Conservation (phyloP, 371 early-diverging fungal genomes). For the Synchytrium microbalum region DNA sequence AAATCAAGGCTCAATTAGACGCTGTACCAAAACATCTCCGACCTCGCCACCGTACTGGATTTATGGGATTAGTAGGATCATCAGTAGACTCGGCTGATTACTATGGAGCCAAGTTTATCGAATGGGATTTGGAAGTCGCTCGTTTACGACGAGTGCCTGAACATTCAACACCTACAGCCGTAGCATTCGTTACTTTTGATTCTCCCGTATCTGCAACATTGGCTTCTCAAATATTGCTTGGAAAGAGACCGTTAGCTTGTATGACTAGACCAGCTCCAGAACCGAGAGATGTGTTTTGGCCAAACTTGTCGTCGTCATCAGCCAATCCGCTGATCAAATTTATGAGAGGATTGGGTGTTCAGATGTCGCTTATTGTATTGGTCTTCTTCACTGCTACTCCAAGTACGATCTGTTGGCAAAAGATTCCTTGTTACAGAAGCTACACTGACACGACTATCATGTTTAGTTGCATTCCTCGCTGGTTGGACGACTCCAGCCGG, state of each 20-base stretch:
- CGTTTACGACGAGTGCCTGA: slow-evolving; percentile 48
- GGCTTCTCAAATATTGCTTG: slow-evolving; percentile 50
- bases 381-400: slow-evolving; percentile 38
- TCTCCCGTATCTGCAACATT: slow-evolving; percentile 43
- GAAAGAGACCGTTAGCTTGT: slow-evolving; percentile 62
- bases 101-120: slow-evolving; percentile 52
- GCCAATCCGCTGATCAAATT: slow-evolving; percentile 37
- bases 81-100: slow-evolving; percentile 61
- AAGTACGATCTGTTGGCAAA: slow-evolving; percentile 16
- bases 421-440: too few species aligned
- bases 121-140: slow-evolving; percentile 50
- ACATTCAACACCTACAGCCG: slow-evolving; percentile 48
- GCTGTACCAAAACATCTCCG: slow-evolving; percentile 16
- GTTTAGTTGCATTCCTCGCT: too few species aligned
- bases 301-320: slow-evolving; percentile 57
- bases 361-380: slow-evolving; percentile 19
- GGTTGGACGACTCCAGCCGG: neutral
- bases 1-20: slow-evolving; percentile 22
- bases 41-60: slow-evolving; percentile 32
- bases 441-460: too few species aligned
- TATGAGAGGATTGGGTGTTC: slow-evolving; percentile 42
- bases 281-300: slow-evolving; percentile 87
- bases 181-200: slow-evolving; percentile 76
- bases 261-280: slow-evolving; percentile 75
- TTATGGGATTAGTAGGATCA: slow-evolving; percentile 41